A percentile compares a stretch with the other conserved stretches of the same genome.
These are phyloP conservation scores for Eremochloa ophiuroides DNA, from an alignment of 176 grass and related monocot species.

Conservation along the genomic window DNA sequence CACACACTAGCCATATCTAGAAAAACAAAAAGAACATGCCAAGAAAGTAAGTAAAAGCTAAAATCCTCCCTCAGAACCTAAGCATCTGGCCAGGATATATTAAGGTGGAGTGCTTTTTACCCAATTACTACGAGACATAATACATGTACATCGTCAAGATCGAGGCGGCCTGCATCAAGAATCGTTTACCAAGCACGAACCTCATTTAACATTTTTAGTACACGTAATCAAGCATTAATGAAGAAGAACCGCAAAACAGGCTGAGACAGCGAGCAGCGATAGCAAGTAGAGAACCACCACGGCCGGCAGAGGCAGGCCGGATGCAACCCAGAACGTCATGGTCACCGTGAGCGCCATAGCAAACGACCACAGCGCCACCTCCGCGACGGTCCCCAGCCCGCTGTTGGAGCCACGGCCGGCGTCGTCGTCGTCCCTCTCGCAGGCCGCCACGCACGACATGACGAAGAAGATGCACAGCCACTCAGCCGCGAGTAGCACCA, in stretches of 20 bases:
- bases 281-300: constrained; percentile 4
- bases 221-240: neutral
- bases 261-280: neutral
- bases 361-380: constrained; percentile 23
- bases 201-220: neutral
- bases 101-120: neutral
- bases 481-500: constrained; percentile 18
- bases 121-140: neutral
- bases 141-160: neutral
- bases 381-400: neutral
- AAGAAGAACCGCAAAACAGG: constrained; percentile 23
- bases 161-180: neutral
- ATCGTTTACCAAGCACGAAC: neutral
- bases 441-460: constrained; percentile 16
- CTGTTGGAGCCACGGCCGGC: neutral
- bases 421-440: neutral
- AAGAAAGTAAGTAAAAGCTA: neutral
- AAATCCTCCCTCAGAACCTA: neutral
- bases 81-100: neutral
- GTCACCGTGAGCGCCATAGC: constrained; percentile 31
- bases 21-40: neutral
- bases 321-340: constrained; percentile 22
- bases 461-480: constrained; percentile 33
- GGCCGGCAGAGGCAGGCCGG: neutral
- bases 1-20: too few relatives aligned